Base-by-base conservation (phyloP, 2,329 filamentous ascomycete species). In the Phialophora expanda region DNA sequence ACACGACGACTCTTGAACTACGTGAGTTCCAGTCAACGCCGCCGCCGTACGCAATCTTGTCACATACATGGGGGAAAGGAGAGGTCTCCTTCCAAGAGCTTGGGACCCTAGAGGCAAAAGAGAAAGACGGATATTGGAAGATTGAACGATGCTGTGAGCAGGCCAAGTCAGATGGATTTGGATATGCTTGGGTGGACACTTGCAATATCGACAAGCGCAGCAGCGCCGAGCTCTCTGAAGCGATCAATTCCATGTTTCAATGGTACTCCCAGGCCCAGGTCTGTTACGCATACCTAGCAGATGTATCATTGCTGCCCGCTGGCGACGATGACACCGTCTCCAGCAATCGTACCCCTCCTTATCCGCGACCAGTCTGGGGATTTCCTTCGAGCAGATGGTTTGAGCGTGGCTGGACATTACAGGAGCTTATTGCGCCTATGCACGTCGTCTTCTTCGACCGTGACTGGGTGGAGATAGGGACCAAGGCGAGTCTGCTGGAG, bases 121-220 rank as follows among this genome's bases (percentile, higher is more conserved):
- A 32, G 4, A 56, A 56, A n/a, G 53, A 28, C n/a, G 53, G 53
- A 20, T 56, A 56, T 17, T 22, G n/a, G n/a, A 56, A 56, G n/a
- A 32, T 56, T n/a, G n/a, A 56, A 56, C n/a, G 56, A 56, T 26
- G 59, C 50, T 26, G 66, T 59, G 46, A 30, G 17, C 53, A 32
- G 26, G 53, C 53, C 32, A 30, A 38, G n/a, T 22, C 46, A 9
- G 59, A 62, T 20, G 60, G 46, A 46, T 12, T 67, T 44, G 44
- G 30, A 24, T 73, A 73, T 38, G 67, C 70, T 1, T 73, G 71
- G 71, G 59, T 71, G 4, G 71, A 72, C 46, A 72, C 69, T 22
- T 73, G 70, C 60, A 71, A 69, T 58, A 73, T 73, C 48, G 62
- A 73, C 63, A 73, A 73, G 53, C 41, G 30, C 22, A 72, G 64